Percentiles rank a stretch among this genome's conserved stretches.
These are phyloP conservation scores for Galium porrigens DNA, from an alignment of 305 asterid species.

Conservation along the genomic window DNA sequence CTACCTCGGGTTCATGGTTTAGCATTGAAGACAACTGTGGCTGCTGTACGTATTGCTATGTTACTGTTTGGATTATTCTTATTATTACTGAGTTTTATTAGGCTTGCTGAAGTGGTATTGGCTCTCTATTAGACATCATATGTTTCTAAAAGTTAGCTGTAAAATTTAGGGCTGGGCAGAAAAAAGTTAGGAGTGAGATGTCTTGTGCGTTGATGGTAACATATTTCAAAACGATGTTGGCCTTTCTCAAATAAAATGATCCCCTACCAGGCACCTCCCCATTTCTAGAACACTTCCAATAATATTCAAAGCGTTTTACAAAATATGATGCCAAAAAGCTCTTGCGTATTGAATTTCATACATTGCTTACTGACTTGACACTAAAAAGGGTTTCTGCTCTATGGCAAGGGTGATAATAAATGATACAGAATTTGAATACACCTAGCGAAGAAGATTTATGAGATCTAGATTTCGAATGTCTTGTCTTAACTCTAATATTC, in stretches of 20 bases:
- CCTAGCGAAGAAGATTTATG: not conserved
- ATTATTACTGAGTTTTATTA: not conserved
- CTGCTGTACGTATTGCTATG: slow-evolving; percentile 54
- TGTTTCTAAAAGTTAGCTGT: not conserved
- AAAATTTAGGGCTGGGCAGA: not conserved
- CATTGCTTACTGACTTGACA: not conserved
- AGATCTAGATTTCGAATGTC: not conserved
- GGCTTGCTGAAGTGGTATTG: not conserved
- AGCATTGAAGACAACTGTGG: slow-evolving; percentile 93
- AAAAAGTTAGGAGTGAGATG: no score
- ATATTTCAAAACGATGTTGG: not conserved
- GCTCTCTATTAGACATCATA: not conserved
- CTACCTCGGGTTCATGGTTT: slow-evolving; percentile 91
- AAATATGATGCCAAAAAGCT: not conserved
- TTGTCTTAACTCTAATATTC: not conserved
- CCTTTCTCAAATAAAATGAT: no score
- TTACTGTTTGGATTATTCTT: not conserved
- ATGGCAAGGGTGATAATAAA: not conserved
- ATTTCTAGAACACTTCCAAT: no score
- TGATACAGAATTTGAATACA: not conserved
- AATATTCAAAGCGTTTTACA: not conserved
- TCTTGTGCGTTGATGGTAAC: no score
- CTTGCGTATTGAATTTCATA: no score
- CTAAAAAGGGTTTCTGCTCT: not conserved
- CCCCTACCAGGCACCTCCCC: no score